phyloP scores from a whole-genome alignment of 306 rosid genomes.

The Acmispon strigosus region DNA sequence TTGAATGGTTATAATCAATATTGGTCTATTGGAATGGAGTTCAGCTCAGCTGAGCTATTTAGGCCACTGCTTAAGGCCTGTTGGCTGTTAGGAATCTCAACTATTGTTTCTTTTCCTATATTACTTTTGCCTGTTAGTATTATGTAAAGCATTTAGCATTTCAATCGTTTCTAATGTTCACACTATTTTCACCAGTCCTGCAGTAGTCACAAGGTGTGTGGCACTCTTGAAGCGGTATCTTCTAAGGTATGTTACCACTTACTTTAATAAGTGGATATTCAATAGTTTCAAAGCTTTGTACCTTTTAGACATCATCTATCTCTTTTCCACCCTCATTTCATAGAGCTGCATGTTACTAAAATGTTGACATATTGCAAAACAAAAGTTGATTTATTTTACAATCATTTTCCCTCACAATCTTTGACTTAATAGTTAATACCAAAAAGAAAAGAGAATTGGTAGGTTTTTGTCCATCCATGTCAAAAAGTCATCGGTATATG shows the following conservation, averaged over 20 bases:
- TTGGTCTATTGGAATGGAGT: background rate
- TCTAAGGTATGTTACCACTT: slow-evolving; percentile 55
- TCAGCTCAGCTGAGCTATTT: background rate
- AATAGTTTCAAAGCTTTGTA: background rate
- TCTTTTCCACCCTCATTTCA: background rate
- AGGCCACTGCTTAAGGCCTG: background rate
- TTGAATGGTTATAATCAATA: background rate
- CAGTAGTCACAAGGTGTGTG: slow-evolving; percentile 93
- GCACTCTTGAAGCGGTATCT: slow-evolving; percentile 91
- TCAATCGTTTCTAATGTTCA: slow-evolving; percentile 23
- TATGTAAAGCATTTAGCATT: background rate
- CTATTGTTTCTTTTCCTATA: background rate
- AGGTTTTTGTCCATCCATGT: background rate
- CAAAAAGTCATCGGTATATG: background rate
- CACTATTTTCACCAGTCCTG: slow-evolving; percentile 72
- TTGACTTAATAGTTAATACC: background rate
- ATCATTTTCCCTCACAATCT: background rate
- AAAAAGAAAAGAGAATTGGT: background rate
- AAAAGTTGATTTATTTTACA: background rate
- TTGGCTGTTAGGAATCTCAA: background rate
- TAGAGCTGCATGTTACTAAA: background rate
- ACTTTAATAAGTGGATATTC: slow-evolving; percentile 12
- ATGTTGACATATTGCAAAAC: background rate
- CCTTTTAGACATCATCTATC: slow-evolving; percentile 7
- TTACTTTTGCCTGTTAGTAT: slow-evolving; percentile 18